phyloP scores from a whole-genome alignment of 179 eudicot genomes.

The Heliamphora pulchella region DNA sequence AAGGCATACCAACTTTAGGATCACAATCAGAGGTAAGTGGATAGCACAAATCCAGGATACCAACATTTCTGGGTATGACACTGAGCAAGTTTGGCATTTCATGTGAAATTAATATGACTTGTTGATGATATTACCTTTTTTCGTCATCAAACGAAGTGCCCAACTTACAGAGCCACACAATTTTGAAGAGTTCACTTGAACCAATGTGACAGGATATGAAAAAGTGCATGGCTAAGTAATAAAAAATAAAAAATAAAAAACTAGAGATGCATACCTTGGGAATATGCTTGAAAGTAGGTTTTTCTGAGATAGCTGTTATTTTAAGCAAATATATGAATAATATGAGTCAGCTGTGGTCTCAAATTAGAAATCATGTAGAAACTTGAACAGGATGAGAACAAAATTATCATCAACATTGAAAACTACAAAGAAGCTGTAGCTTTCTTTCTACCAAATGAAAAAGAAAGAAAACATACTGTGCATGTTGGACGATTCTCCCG shows the following conservation, averaged over 20 bases:
- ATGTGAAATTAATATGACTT: not conserved
- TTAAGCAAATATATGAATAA: constrained; percentile 2
- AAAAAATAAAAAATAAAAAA: not conserved
- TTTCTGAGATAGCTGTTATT: constrained; percentile 43
- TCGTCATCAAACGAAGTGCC: not conserved
- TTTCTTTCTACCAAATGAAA: not conserved
- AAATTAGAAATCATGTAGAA: not conserved
- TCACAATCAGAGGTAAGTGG: not conserved
- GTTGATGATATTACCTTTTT: not conserved
- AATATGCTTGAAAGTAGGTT: constrained; percentile 81
- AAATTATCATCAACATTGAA: constrained; percentile 3
- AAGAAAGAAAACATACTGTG: constrained; percentile 33
- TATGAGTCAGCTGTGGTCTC: not conserved
- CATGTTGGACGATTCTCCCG: constrained; percentile 55
- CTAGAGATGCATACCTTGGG: constrained; percentile 58
- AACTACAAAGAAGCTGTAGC: not conserved
- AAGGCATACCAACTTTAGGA: not conserved
- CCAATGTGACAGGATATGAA: not conserved
- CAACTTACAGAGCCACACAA: constrained; percentile 8
- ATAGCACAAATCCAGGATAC: not conserved
- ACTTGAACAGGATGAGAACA: not conserved
- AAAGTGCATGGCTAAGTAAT: not conserved
- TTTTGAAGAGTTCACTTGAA: constrained; percentile 2
- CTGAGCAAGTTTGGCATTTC: not conserved
- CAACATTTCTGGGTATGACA: not conserved